phyloP scores from a whole-genome alignment of 75 land plant genomes.

The Gnetum montanum region DNA sequence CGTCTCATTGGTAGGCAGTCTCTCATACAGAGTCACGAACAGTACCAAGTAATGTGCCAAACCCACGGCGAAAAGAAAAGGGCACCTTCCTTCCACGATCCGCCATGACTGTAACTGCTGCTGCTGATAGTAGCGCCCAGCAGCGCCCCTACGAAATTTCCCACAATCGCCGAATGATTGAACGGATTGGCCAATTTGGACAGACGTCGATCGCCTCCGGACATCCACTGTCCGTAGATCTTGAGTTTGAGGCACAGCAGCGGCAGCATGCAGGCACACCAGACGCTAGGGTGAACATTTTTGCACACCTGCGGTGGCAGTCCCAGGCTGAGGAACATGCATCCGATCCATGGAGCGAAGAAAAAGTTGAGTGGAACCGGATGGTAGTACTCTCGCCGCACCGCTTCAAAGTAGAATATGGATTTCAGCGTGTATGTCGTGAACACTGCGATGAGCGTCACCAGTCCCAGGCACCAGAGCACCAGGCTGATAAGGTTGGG shows the following conservation, averaged over 20 bases:
- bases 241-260: slow-evolving; percentile 48
- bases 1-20: slow-evolving; percentile 28
- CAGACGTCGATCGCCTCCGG: slow-evolving; percentile 36
- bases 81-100: slow-evolving; percentile 51
- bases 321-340: slow-evolving; percentile 53
- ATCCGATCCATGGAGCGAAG: slow-evolving; percentile 80
- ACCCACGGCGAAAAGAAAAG: slow-evolving; percentile 47
- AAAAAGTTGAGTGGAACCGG: slow-evolving; percentile 82
- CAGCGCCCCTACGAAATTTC: slow-evolving; percentile 39
- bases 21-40: slow-evolving; percentile 60
- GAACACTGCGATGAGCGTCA: slow-evolving; percentile 16
- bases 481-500: slow-evolving; percentile 29
- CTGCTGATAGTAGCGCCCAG: slow-evolving; percentile 28
- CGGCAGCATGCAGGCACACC: slow-evolving; percentile 75
- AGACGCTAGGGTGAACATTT: slow-evolving; percentile 27
- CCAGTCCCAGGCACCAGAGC: slow-evolving; percentile 53
- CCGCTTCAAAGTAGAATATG: slow-evolving; percentile 78
- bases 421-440: slow-evolving; percentile 42
- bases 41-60: slow-evolving; percentile 56
- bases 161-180: slow-evolving; percentile 49
- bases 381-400: slow-evolving; percentile 72
- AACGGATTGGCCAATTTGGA: slow-evolving; percentile 56
- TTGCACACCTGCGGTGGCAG: slow-evolving; percentile 41
- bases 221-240: slow-evolving; percentile 67
- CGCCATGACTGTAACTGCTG: no score